These are phyloP conservation scores for Peniophora sp. DNA, from an alignment of 1,284 basidiomycete genomes.

Conservation along the genomic window DNA sequence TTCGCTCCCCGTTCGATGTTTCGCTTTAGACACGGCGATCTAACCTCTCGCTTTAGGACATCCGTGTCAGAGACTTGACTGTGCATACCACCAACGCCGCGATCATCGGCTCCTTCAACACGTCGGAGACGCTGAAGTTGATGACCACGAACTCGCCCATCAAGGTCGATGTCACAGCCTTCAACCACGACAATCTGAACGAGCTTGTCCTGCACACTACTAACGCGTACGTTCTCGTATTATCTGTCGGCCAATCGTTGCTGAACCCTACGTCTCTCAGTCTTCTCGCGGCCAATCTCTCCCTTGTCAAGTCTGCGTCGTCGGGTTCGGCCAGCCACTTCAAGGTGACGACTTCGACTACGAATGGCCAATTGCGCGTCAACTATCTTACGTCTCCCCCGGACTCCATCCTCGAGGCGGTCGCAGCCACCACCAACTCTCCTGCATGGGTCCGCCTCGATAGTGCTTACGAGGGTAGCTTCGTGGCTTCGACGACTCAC, in stretches of 20 bases:
- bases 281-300: not conserved
- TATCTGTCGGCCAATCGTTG: not conserved
- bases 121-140: slow-evolving; percentile 21
- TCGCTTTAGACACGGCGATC: not conserved
- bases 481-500: slow-evolving; percentile 26
- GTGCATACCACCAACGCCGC: slow-evolving; percentile 22
- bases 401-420: slow-evolving; percentile 21
- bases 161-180: slow-evolving; percentile 20
- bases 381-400: slow-evolving; percentile 23
- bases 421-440: slow-evolving; percentile 28
- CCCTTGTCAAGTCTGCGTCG: not conserved
- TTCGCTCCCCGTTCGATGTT: slow-evolving; percentile 4
- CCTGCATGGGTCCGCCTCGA: slow-evolving; percentile 27
- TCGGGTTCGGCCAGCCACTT: slow-evolving; percentile 19
- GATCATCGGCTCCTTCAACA: slow-evolving; percentile 29
- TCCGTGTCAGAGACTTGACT: not conserved
- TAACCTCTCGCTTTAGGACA: not conserved
- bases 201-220: slow-evolving; percentile 23
- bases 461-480: slow-evolving; percentile 33
- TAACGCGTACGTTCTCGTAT: slow-evolving; percentile 23
- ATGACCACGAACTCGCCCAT: slow-evolving; percentile 28
- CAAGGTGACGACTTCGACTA: slow-evolving; percentile 19
- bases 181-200: slow-evolving; percentile 16
- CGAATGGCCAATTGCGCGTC: slow-evolving; percentile 26
- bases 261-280: not conserved